These are phyloP conservation scores for Ustilaginoidea virens DNA, from an alignment of 2,329 filamentous ascomycete species.

Conservation along the genomic window DNA sequence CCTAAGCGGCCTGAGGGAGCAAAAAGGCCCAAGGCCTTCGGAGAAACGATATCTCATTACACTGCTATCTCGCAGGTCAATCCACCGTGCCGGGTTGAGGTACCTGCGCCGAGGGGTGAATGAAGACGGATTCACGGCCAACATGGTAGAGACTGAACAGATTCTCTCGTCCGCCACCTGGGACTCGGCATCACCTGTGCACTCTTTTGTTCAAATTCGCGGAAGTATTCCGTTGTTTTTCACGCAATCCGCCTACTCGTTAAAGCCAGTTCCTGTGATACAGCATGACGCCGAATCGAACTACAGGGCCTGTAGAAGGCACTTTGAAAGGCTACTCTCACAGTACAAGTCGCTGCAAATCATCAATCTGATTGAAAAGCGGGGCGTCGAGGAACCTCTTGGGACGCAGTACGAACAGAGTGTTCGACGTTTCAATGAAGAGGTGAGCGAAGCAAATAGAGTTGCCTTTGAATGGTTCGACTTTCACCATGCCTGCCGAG, in stretches of 20 bases:
- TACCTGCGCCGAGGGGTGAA: constrained; percentile 86
- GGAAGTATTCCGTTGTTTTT: constrained; percentile 93
- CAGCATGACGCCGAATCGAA: constrained; percentile 74
- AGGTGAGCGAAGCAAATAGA: constrained; percentile 27
- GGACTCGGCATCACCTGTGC: constrained; percentile 44
- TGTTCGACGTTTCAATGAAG: constrained; percentile 50
- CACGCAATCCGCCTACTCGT: constrained; percentile 82
- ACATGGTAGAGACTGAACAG: constrained; percentile 90
- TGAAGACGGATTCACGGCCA: constrained; percentile 76
- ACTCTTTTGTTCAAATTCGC: constrained; percentile 76
- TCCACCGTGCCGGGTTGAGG: constrained; percentile 71
- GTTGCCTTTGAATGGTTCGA: constrained; percentile 84
- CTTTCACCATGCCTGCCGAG: constrained; percentile 81
- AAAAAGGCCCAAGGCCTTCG: constrained; percentile 27
- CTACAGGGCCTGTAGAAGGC: constrained; percentile 58
- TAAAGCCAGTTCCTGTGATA: constrained; percentile 72
- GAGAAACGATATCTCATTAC: constrained; percentile 63
- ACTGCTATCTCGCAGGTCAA: constrained; percentile 76
- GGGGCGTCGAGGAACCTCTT: constrained; percentile 65
- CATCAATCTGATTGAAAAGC: constrained; percentile 78
- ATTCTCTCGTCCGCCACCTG: constrained; percentile 62
- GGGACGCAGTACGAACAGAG: constrained; percentile 63
- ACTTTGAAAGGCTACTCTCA: constrained; percentile 55
- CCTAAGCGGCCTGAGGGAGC: constrained; percentile 11
- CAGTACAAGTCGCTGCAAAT: constrained; percentile 66